Conservation (phyloP, 148 eudicot species). For the Tetragonia tetragonoides region DNA sequence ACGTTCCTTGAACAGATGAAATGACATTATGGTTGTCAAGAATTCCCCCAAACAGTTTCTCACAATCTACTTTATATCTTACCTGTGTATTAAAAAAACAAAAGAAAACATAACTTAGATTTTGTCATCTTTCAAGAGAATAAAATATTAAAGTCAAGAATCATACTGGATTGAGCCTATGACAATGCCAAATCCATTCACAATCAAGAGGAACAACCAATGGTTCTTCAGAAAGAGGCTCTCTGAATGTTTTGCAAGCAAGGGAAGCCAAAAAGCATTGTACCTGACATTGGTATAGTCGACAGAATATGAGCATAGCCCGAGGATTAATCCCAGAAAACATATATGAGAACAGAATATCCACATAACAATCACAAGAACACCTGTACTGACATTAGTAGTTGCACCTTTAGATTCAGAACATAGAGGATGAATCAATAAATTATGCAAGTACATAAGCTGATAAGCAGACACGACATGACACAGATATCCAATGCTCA, state of each 20-base stretch:
- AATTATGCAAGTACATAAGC: background rate
- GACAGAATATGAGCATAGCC: background rate
- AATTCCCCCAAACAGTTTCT: slow-evolving; percentile 64
- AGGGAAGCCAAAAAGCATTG: slow-evolving; percentile 70
- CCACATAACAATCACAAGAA: too few species aligned
- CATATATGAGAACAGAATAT: background rate
- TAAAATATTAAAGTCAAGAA: background rate
- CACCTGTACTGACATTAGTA: too few species aligned
- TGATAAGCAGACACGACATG: background rate
- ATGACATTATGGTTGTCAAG: slow-evolving; percentile 59
- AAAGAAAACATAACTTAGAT: background rate
- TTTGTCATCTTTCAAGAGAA: background rate
- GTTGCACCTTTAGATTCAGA: too few species aligned
- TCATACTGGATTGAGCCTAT: slow-evolving; percentile 94
- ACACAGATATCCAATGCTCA: too few species aligned
- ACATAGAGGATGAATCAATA: background rate
- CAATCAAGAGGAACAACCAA: slow-evolving; percentile 93
- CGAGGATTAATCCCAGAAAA: too few species aligned
- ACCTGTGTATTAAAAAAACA: slow-evolving; percentile 39
- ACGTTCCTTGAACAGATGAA: slow-evolving; percentile 61
- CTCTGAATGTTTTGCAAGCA: slow-evolving; percentile 74
- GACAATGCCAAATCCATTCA: slow-evolving; percentile 99
- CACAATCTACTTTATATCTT: slow-evolving; percentile 75
- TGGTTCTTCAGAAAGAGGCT: slow-evolving; percentile 49
- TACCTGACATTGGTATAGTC: slow-evolving; percentile 24